A percentile compares a stretch with the other conserved stretches of the same genome.
Evolutionary conservation across 495 filamentous ascomycete genomes (phyloP).

Genomic region (Lasiosphaeriaceae sp.): DNA sequence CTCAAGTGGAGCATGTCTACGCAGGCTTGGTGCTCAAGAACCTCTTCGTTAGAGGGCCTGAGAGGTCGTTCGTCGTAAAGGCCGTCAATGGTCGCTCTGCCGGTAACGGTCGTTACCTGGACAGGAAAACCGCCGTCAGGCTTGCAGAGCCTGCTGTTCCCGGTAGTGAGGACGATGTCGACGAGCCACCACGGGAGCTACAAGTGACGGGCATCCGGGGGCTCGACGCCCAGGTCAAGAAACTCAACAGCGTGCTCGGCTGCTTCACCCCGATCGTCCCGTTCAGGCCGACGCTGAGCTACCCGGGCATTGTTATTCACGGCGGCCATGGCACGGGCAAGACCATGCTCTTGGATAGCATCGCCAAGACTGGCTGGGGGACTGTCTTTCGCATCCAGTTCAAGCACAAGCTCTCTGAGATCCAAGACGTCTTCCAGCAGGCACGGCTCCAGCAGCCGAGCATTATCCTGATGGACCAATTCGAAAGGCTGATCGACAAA

Average conservation of each 20-base stretch:
- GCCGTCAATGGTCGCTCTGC: slow-evolving; percentile 40
- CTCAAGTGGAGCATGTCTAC: slow-evolving; percentile 44
- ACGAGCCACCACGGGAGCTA: slow-evolving; percentile 27
- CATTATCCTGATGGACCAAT: slow-evolving; percentile 75
- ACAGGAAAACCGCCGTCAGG: slow-evolving; percentile 33
- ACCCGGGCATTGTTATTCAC: slow-evolving; percentile 65
- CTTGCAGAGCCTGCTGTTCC: slow-evolving; percentile 19
- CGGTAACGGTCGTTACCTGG: slow-evolving; percentile 36
- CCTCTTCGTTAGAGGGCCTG: slow-evolving; percentile 38
- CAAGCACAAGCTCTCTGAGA: slow-evolving; percentile 51
- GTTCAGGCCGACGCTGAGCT: slow-evolving; percentile 33
- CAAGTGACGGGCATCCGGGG: slow-evolving; percentile 55
- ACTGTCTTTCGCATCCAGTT: slow-evolving; percentile 58
- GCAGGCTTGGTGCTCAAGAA: slow-evolving; percentile 48
- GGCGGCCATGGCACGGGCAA: slow-evolving; percentile 84
- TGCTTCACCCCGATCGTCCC: slow-evolving; percentile 45
- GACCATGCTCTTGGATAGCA: slow-evolving; percentile 60
- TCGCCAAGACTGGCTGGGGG: slow-evolving; percentile 67
- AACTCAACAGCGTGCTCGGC: slow-evolving; percentile 63
- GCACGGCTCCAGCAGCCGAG: slow-evolving; percentile 71
- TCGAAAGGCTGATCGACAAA: slow-evolving; percentile 72
- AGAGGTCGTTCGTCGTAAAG: slow-evolving; percentile 44
- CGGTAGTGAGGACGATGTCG: slow-evolving; percentile 10
- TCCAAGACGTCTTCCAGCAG: slow-evolving; percentile 67
- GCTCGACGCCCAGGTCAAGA: slow-evolving; percentile 56